Evolutionary conservation across 2,329 filamentous ascomycete species (phyloP).

Genomic region (Calonectria henricotiae): DNA sequence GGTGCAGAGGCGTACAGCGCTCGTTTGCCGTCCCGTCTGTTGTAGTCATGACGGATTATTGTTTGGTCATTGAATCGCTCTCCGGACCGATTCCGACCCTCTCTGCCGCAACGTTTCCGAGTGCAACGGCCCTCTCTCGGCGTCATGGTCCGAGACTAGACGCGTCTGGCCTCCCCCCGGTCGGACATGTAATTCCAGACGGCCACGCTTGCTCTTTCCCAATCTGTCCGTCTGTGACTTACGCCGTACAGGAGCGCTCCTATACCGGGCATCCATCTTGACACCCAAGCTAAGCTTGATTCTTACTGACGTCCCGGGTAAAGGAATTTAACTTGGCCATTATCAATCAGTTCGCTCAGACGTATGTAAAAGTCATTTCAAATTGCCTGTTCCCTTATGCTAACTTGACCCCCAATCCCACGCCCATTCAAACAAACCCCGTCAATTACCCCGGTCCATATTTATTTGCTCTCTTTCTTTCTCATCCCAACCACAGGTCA

Average conservation of each 20-base stretch:
- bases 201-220: constrained; percentile 18
- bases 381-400: background rate
- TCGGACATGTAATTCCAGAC: constrained; percentile 35
- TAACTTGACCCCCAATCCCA: constrained; percentile 30
- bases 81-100: constrained; percentile 36
- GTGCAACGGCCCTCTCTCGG: constrained; percentile 15
- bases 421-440: constrained; percentile 10
- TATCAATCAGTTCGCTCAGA: constrained; percentile 28
- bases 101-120: constrained; percentile 30
- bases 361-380: background rate
- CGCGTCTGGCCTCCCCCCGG: constrained; percentile 3
- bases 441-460: constrained; percentile 1
- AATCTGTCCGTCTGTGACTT: background rate
- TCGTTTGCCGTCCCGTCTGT: constrained; percentile 10
- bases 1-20: background rate
- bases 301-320: constrained; percentile 1
- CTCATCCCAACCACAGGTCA: constrained; percentile 35
- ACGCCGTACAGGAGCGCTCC: background rate
- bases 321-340: constrained; percentile 17
- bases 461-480: constrained; percentile 21
- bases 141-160: constrained; percentile 29
- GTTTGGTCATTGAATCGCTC: constrained; percentile 31
- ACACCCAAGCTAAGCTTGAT: constrained; percentile 8
- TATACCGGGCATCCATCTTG: constrained; percentile 33
- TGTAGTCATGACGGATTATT: constrained; percentile 14